These are phyloP conservation scores for Actinomucor elegans DNA, from an alignment of 371 early-diverging fungal species.

Conservation along the genomic window DNA sequence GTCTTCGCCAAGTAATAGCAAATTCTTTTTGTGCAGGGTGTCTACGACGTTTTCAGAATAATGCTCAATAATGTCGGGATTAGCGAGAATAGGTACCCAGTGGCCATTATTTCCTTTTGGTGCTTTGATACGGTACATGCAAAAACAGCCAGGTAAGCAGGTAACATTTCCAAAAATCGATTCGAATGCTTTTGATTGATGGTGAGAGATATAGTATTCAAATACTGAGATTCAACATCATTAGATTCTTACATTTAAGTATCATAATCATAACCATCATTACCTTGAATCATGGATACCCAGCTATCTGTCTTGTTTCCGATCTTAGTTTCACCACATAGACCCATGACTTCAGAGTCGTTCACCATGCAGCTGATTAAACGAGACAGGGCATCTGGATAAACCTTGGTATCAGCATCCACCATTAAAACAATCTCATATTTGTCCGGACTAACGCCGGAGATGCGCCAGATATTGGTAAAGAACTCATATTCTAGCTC, in stretches of 20 bases:
- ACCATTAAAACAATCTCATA: conserved; percentile 95
- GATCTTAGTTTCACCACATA: conserved; percentile 88
- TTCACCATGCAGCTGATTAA: conserved; percentile 75
- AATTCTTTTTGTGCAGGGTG: conserved; percentile 95
- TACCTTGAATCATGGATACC: conserved; percentile 90
- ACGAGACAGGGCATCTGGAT: conserved; percentile 73
- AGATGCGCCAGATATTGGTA: conserved; percentile 77
- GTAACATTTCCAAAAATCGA: conserved; percentile 97
- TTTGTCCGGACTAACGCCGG: conserved; percentile 79
- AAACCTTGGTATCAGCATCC: conserved; percentile 94
- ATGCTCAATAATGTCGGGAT: conserved; percentile 86
- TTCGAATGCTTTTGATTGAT: conserved; percentile 94
- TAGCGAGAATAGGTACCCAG: conserved; percentile 79
- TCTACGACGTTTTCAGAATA: conserved; percentile 91
- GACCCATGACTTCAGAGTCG: conserved; percentile 77
- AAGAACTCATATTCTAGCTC: conserved; percentile 94
- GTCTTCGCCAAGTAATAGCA: conserved; percentile 94
- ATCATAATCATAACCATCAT: too few relatives aligned
- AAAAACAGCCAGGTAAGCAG: conserved; percentile 96
- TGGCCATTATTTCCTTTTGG: conserved; percentile 66
- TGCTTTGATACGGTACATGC: conserved; percentile 92
- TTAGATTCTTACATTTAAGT: too few relatives aligned
- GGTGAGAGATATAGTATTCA: conserved; percentile 78
- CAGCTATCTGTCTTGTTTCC: conserved; percentile 80
- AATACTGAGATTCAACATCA: too few relatives aligned